Conservation (phyloP, 371 early-diverging fungal genomes). For the Lichtheimia ornata region DNA sequence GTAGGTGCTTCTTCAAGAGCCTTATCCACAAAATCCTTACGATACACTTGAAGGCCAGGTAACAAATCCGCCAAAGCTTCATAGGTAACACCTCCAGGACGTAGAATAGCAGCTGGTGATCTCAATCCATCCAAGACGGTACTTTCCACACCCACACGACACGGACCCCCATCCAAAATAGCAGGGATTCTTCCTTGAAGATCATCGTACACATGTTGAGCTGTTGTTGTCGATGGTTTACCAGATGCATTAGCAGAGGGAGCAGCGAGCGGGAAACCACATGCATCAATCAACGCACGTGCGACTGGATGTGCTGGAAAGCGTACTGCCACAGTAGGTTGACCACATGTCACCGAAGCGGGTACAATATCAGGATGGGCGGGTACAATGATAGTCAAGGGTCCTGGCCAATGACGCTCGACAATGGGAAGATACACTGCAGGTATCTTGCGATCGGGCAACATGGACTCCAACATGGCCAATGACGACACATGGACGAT, state of each 20-base stretch:
- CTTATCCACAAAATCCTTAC: conserved; percentile 73
- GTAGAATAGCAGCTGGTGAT: conserved; percentile 79
- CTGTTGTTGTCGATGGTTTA: conserved; percentile 94
- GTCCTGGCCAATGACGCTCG: conserved; percentile 95
- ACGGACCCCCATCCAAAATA: conserved; percentile 94
- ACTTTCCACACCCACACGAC: conserved; percentile 94
- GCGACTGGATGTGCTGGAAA: conserved; percentile 95
- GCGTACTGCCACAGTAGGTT: conserved; percentile 91
- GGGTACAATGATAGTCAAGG: conserved; percentile 94
- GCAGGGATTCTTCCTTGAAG: conserved; percentile 82
- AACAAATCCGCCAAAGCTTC: conserved; percentile 65
- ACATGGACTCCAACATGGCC: conserved; percentile 80
- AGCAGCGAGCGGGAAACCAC: conserved; percentile 96
- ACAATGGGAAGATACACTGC: conserved; percentile 68
- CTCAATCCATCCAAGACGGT: conserved; percentile 91
- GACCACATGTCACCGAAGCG: conserved; percentile 82
- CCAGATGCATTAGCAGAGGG: conserved; percentile 99
- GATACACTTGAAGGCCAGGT: conserved; percentile 73
- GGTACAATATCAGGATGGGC: conserved; percentile 64
- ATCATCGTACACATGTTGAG: conserved; percentile 91
- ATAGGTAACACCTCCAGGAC: conserved; percentile 97
- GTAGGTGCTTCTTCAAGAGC: conserved; percentile 80
- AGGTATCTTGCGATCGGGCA: conserved; percentile 65
- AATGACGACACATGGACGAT: conserved; percentile 97
- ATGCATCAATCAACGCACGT: conserved; percentile 82